A percentile compares a stretch with the other conserved stretches of the same genome.
These are phyloP conservation scores for Reticulascus tulasneorum DNA, from an alignment of 2,329 filamentous ascomycete species.

Conservation along the genomic window DNA sequence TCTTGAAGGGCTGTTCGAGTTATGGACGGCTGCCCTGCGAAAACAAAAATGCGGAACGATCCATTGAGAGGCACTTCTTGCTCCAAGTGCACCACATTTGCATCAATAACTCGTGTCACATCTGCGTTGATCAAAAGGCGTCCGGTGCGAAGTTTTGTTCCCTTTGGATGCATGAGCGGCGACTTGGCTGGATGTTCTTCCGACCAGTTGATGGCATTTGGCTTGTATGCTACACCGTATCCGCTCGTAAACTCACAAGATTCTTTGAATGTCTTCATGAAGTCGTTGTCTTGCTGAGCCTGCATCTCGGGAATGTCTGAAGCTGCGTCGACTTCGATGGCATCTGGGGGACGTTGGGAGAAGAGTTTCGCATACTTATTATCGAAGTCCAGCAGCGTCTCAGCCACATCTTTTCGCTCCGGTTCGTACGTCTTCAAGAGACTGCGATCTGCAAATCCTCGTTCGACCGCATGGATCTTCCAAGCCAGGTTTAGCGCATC, in stretches of 20 bases:
- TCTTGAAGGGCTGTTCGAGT: conserved; percentile 64
- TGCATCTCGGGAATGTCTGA: conserved; percentile 29
- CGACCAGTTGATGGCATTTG: conserved; percentile 84
- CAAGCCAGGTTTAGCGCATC: conserved; percentile 88
- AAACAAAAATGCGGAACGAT: conserved; percentile 81
- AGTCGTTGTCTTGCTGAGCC: conserved; percentile 63
- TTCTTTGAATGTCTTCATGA: conserved; percentile 87
- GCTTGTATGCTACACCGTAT: conserved; percentile 81
- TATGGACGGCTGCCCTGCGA: conserved; percentile 64
- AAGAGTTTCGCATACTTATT: conserved; percentile 87
- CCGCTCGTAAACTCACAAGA: conserved; percentile 89
- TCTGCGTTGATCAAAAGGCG: conserved; percentile 73
- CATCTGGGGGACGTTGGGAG: conserved; percentile 70
- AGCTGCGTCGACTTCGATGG: conserved; percentile 68
- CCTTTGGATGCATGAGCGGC: conserved; percentile 61
- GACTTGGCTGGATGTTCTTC: conserved; percentile 67
- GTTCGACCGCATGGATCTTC: conserved; percentile 92
- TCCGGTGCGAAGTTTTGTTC: conserved; percentile 66
- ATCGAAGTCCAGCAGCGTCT: conserved; percentile 81
- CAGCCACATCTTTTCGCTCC: conserved; percentile 80
- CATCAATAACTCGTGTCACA: conserved; percentile 82
- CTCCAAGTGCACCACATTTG: conserved; percentile 86
- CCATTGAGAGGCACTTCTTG: conserved; percentile 88
- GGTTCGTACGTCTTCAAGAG: conserved; percentile 81
- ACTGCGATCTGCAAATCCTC: conserved; percentile 70